These are phyloP conservation scores for Lachnellula arida DNA, from an alignment of 2,329 filamentous ascomycete genomes.

Conservation along the genomic window DNA sequence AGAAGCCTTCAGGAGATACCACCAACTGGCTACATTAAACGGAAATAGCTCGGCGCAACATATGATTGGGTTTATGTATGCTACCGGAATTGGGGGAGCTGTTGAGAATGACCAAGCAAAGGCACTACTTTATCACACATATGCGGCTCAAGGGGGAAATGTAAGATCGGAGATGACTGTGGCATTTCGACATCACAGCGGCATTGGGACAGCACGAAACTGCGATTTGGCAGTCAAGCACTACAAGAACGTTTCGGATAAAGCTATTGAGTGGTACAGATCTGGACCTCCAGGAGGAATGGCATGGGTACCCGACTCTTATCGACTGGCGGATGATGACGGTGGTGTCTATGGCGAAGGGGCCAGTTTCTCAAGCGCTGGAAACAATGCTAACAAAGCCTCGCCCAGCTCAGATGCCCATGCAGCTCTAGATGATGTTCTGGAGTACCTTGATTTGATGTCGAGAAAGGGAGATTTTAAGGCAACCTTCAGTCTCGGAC, in stretches of 20 bases:
- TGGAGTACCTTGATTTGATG: constrained; percentile 79
- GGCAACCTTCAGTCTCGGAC: constrained; percentile 64
- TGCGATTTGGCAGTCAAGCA: constrained; percentile 82
- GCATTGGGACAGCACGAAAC: constrained; percentile 78
- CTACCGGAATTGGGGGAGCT: constrained; percentile 79
- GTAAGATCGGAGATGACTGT: constrained; percentile 89
- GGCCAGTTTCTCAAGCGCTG: constrained; percentile 84
- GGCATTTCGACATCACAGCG: constrained; percentile 77
- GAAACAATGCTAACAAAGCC: constrained; percentile 71
- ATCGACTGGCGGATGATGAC: constrained; percentile 81
- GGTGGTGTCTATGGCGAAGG: constrained; percentile 95
- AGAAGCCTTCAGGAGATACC: constrained; percentile 75
- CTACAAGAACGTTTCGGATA: constrained; percentile 91
- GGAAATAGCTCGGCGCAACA: constrained; percentile 92
- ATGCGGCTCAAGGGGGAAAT: constrained; percentile 80
- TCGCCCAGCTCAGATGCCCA: constrained; percentile 74
- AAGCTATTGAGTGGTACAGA: constrained; percentile 81
- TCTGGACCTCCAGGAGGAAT: constrained; percentile 88
- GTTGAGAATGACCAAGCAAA: constrained; percentile 85
- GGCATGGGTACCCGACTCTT: constrained; percentile 70
- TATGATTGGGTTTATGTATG: constrained; percentile 94
- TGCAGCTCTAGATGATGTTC: constrained; percentile 84
- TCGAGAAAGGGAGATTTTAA: constrained; percentile 69
- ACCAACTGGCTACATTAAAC: constrained; percentile 66
- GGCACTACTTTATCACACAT: constrained; percentile 88